These are phyloP conservation scores for Mortierella sp. DNA, from an alignment of 371 early-diverging fungal species.

Conservation along the genomic window DNA sequence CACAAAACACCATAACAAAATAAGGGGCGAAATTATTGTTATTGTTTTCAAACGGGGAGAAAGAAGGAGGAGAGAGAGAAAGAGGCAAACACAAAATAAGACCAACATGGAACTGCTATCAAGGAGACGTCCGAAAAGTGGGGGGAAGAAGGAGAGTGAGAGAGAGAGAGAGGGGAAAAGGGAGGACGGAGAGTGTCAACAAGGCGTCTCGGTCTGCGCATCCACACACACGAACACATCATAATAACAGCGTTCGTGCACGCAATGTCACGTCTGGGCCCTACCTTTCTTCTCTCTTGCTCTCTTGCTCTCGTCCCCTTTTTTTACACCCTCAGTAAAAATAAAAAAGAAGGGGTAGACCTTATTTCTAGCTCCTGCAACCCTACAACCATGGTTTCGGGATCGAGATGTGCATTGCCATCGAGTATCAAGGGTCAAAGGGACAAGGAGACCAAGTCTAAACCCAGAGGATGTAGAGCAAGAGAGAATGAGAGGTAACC, in stretches of 20 bases:
- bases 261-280: background rate
- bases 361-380: too few species aligned
- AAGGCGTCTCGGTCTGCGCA: slow-evolving; percentile 4
- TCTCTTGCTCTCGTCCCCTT: background rate
- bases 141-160: background rate
- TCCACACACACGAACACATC: background rate
- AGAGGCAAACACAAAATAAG: background rate
- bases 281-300: background rate
- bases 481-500: too few species aligned
- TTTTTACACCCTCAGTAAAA: background rate
- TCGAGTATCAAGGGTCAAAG: too few species aligned
- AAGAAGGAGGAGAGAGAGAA: background rate
- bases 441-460: too few species aligned
- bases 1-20: background rate
- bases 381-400: too few species aligned
- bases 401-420: too few species aligned
- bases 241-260: background rate
- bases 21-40: background rate
- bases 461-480: too few species aligned
- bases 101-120: background rate
- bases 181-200: slow-evolving; percentile 1
- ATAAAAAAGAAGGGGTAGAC: background rate
- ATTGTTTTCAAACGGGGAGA: background rate
- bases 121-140: background rate
- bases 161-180: slow-evolving; percentile 2